phyloP scores from a whole-genome alignment of 495 filamentous ascomycete species.

The Trichoderma virens region DNA sequence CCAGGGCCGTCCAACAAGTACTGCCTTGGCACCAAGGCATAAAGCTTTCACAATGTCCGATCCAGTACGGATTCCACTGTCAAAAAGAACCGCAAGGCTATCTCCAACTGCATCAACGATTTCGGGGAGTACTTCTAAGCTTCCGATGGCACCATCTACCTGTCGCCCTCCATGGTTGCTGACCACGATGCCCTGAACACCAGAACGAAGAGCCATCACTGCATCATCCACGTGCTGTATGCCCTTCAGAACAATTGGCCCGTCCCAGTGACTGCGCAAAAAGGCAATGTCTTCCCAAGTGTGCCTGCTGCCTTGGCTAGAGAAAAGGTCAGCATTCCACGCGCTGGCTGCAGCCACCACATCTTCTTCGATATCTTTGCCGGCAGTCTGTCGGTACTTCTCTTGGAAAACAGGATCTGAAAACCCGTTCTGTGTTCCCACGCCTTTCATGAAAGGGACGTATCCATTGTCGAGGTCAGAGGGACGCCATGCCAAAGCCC shows the following conservation, averaged over 20 bases:
- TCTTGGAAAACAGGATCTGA: constrained; percentile 56
- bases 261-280: constrained; percentile 51
- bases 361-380: constrained; percentile 19
- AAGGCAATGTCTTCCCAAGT: constrained; percentile 53
- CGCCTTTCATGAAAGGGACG: too few species aligned
- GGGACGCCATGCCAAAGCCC: too few species aligned
- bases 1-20: constrained; percentile 41
- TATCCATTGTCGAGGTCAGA: too few species aligned
- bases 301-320: constrained; percentile 35
- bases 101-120: constrained; percentile 42
- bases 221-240: constrained; percentile 29
- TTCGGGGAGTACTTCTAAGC: constrained; percentile 34
- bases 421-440: constrained; percentile 26
- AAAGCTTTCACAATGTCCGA: constrained; percentile 43
- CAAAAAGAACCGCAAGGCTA: constrained; percentile 37
- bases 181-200: constrained; percentile 30
- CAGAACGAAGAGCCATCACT: constrained; percentile 20
- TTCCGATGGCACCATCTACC: constrained; percentile 36
- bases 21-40: constrained; percentile 44
- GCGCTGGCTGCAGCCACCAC: constrained; percentile 21
- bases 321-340: constrained; percentile 45
- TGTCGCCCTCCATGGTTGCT: constrained; percentile 36
- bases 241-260: constrained; percentile 46
- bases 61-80: constrained; percentile 42
- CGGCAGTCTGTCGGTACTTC: constrained; percentile 17